Conservation (phyloP, 495 filamentous ascomycete species). For the Tuber calosporum region DNA sequence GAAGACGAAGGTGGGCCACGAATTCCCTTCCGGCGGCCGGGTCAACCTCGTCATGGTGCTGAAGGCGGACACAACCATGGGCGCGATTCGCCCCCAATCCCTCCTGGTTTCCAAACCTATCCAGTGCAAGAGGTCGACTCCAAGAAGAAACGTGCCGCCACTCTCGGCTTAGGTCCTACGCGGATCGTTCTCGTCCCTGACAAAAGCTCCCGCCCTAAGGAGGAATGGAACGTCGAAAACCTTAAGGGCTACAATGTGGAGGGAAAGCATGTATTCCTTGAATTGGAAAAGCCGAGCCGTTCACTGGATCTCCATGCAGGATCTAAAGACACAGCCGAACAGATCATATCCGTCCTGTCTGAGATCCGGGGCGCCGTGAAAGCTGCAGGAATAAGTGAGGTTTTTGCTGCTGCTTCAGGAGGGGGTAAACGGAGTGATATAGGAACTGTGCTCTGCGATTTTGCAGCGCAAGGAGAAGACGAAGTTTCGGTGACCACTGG, state of each 20-base stretch:
- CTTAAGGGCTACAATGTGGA: conserved; percentile 93
- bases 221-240: conserved; percentile 91
- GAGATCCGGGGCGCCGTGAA: conserved; percentile 79
- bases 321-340: conserved; percentile 89
- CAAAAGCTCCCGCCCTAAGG: conserved; percentile 57
- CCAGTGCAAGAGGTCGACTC: conserved; percentile 85
- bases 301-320: conserved; percentile 95
- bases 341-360: conserved; percentile 80
- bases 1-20: conserved; percentile 38
- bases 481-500: conserved; percentile 86
- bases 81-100: conserved; percentile 39
- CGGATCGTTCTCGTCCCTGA: conserved; percentile 88
- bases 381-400: conserved; percentile 77
- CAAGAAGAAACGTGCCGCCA: conserved; percentile 94
- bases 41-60: conserved; percentile 22
- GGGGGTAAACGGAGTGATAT: conserved; percentile 59
- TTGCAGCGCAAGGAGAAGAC: conserved; percentile 91
- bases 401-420: conserved; percentile 68
- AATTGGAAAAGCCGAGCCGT: conserved; percentile 81
- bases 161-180: conserved; percentile 62
- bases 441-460: conserved; percentile 85
- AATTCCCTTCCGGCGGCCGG: conserved; percentile 28
- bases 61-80: conserved; percentile 14
- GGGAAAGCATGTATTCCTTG: conserved; percentile 95
- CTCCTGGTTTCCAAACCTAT: conserved; percentile 42